A percentile compares a stretch with the other conserved stretches of the same genome.
phyloP scores from a whole-genome alignment of 108 stramenopile genomes.

The Licmophora abbreviata region DNA sequence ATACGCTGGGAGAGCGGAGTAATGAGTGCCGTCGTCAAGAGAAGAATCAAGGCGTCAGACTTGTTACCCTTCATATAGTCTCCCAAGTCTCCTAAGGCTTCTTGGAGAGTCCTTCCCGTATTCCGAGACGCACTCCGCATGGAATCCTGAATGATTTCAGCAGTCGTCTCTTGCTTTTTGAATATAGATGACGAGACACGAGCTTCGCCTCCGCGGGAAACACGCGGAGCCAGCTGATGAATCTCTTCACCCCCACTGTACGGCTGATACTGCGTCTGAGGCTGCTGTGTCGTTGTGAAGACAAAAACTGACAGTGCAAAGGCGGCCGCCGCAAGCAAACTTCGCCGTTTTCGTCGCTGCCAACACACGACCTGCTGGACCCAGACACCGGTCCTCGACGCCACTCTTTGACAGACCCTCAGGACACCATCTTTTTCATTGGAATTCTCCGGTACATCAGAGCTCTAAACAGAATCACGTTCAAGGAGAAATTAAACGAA shows the following conservation, averaged over 20 bases:
- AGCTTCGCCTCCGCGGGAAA: constrained; percentile 1
- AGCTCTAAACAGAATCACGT: too few relatives aligned
- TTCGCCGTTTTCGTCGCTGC: constrained; percentile 19
- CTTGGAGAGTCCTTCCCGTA: constrained; percentile 46
- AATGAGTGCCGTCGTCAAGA: constrained; percentile 82
- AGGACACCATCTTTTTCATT: too few relatives aligned
- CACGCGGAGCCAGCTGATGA: neutral
- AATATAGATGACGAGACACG: neutral
- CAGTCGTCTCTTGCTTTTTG: constrained; percentile 8
- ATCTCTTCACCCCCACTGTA: constrained; percentile 3
- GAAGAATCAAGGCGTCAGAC: constrained; percentile 78
- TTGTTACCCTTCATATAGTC: constrained; percentile 80
- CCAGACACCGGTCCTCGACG: too few relatives aligned
- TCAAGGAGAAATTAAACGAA: too few relatives aligned
- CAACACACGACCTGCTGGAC: constrained; percentile 19
- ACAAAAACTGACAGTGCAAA: constrained; percentile 20
- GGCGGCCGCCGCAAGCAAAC: constrained; percentile 29
- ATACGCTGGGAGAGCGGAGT: constrained; percentile 82
- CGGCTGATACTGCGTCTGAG: neutral
- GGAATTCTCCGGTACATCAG: too few relatives aligned
- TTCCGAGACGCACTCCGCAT: constrained; percentile 16
- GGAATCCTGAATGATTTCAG: constrained; percentile 19
- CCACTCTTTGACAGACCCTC: too few relatives aligned
- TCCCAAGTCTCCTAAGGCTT: constrained; percentile 47
- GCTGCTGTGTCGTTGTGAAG: constrained; percentile 3